Evolutionary conservation across 768 basidiomycete genomes (phyloP), one percentile per base, ranked within the genome.

Genomic region (Xerocomus brunneocitrinus): DNA sequence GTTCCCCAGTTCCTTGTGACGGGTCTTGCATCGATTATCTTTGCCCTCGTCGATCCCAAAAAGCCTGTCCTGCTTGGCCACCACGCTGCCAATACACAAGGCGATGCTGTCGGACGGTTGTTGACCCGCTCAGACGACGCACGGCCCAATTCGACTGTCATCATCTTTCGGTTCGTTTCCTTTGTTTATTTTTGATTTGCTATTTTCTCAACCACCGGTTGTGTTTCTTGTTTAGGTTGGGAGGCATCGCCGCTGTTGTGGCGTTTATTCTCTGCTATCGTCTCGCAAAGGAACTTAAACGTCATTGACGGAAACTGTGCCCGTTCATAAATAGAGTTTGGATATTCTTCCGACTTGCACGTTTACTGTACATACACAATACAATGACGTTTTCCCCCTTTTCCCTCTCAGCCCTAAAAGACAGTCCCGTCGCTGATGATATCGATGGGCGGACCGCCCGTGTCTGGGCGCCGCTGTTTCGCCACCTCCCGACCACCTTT

Each of bases 401-500:
- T 19, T 12, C 40, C 28, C 30, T n/a, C n/a, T 8, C 16, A 13
- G 10, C 12, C 25, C 61, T 59, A 91, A 62, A 91, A 91, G 5
- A 91, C 81, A 1, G 90, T 92, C 3, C 90, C 90, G 55, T 92
- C 90, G 55, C 89, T 91, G 55, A 84, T 79, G 53, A 92, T 91
- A 55, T 90, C 89, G 61, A 93, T 89, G 1, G 90, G 90, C 0
- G 91, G 91, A 1, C 92, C 92, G 7, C 88, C 84, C 0, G 81
- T 84, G 40, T 76, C 73, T 0, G 85, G 87, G 5, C 95, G 73
- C 67, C 81, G 84, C 66, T 76, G 69, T 66, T 84, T 88, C 3
- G 95, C 95, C 36, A 98, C 90, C 71, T 95, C 92, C 4, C 95
- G 76, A 4, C 95, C 95, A 1, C 92, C 93, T 65, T 95, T 95